Conservation (phyloP, 495 filamentous ascomycete species). For the Aspergillus incahuasiensis region DNA sequence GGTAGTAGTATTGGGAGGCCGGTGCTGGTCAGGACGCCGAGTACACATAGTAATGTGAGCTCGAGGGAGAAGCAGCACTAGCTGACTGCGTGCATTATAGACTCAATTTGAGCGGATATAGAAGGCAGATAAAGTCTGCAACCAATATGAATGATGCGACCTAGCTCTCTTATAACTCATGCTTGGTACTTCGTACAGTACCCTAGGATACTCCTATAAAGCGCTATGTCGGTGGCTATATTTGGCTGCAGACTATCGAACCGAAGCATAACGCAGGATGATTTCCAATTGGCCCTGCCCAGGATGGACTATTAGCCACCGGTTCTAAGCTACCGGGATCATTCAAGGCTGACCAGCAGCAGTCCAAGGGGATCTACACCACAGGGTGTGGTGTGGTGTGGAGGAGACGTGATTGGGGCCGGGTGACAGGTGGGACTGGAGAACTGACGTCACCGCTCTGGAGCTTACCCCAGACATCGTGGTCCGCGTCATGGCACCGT, state of each 20-base stretch:
- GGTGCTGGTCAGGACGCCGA: neutral
- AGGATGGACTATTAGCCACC: neutral
- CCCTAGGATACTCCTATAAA: too few species aligned
- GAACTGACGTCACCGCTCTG: neutral
- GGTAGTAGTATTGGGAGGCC: neutral
- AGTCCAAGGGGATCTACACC: neutral
- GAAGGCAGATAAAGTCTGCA: too few species aligned
- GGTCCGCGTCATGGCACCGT: neutral
- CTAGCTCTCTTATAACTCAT: too few species aligned
- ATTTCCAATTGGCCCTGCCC: neutral
- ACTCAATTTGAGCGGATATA: neutral
- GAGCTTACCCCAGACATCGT: slow-evolving; percentile 7
- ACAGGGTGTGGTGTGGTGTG: neutral
- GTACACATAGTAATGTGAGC: neutral
- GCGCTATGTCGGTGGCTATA: neutral
- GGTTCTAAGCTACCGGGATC: too few species aligned
- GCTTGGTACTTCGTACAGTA: neutral
- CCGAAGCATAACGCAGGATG: neutral
- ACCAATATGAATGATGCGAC: too few species aligned
- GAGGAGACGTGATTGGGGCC: neutral
- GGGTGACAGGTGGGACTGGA: neutral
- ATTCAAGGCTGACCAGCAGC: neutral
- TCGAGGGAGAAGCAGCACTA: neutral
- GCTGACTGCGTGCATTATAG: neutral
- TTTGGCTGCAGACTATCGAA: neutral